phyloP scores from a whole-genome alignment of 805 yeast species.

The Brettanomyces anomalus region DNA sequence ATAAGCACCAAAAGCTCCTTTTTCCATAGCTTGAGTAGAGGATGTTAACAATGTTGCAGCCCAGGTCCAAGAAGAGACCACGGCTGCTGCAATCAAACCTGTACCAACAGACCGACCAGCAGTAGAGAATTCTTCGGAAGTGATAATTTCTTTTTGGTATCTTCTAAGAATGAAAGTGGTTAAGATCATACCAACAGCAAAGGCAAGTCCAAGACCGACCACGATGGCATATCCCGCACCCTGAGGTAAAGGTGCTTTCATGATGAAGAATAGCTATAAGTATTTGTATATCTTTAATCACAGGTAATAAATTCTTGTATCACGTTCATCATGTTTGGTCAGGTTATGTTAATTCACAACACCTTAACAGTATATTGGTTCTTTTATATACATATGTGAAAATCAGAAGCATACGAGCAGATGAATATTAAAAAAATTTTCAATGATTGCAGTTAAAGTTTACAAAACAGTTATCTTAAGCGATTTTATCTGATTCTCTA shows the following conservation, averaged over 20 bases:
- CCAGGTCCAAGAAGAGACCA: constrained; percentile 93
- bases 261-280: background rate
- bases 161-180: constrained; percentile 64
- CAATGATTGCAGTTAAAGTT: too few relatives aligned
- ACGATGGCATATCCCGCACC: constrained; percentile 85
- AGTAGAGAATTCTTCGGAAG: constrained; percentile 90
- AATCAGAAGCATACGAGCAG: too few relatives aligned
- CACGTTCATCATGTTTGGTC: too few relatives aligned
- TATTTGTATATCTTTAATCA: background rate
- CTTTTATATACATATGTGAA: too few relatives aligned
- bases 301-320: too few relatives aligned
- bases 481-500: too few relatives aligned
- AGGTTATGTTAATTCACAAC: too few relatives aligned
- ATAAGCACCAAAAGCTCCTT: constrained; percentile 77
- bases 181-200: constrained; percentile 62
- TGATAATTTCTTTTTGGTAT: constrained; percentile 77
- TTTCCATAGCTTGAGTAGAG: constrained; percentile 66
- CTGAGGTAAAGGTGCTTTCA: constrained; percentile 35
- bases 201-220: constrained; percentile 77
- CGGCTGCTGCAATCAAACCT: constrained; percentile 81
- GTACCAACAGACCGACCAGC: constrained; percentile 87
- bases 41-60: constrained; percentile 72
- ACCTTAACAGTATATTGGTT: too few relatives aligned
- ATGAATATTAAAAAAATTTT: too few relatives aligned
- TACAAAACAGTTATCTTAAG: too few relatives aligned